Base-by-base conservation (phyloP, 148 eudicot species). In the Camellia sinensis region DNA sequence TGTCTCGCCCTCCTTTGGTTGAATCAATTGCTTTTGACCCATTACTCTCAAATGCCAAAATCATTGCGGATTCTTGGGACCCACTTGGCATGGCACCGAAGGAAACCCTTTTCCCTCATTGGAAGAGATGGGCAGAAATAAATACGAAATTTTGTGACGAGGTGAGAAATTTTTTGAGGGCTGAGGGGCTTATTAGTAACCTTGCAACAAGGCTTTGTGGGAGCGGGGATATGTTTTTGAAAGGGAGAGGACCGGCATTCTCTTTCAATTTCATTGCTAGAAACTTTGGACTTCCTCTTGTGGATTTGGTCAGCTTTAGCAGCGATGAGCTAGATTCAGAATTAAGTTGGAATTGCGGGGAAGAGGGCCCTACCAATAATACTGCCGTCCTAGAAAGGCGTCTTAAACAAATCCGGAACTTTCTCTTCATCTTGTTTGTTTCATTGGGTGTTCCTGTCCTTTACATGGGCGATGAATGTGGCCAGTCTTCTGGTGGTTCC, bases 391-490 rank as follows among this genome's bases (percentile, higher is more conserved):
- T 97, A 12, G 89, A 88, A 71, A 89, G 67, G 73, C 92, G 99
- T 48, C 94, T 97, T n/a, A 92, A 91, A 82, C 99, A 97, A 80
- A 89, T 91, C 21, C 92, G 97, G 2, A 97, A 94, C 82, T 91
- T 87, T 79, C 90, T 94, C 12, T 92, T 94, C 69, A 85, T 94
- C 48, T 82, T 97, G 82, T 91, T 90, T 61, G 75, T 97, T 79
- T 97, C 99, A 29, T 81, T 92, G 62, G 99, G 99, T 46, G 89
- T 97, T 73, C 99, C 99, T 15, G 90, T 97, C 10, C 86, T 97
- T 14, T 91, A 94, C 84, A 97, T 97, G 99, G 99, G 99, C 76
- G 99, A 97, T 75, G 99, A 97, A 77, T 94, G 95, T 79, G 99
- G 99, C 69, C 94, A 87, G 77, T 94, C 99, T 71, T 84, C 87